Percentiles rank a stretch among this genome's conserved stretches.
phyloP scores from a whole-genome alignment of 345 rosid species.

The Cardamine chenopodiifolia region DNA sequence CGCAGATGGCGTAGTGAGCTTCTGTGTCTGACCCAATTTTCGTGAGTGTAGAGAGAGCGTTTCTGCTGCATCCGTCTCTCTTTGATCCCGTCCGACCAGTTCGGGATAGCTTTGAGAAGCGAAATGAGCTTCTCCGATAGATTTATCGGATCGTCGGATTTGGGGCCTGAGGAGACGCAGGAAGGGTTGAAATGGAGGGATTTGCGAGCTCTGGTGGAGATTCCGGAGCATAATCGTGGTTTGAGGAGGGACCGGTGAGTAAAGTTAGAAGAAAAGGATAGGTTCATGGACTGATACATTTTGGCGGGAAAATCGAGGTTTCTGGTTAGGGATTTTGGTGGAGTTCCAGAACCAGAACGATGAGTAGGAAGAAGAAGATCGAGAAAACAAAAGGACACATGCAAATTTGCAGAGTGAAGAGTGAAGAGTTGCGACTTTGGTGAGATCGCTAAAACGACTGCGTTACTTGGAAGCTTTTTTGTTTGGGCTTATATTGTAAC shows the following conservation, averaged over 20 bases:
- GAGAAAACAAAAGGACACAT: not conserved
- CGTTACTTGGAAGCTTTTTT: not conserved
- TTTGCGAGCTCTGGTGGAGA: conserved; percentile 45
- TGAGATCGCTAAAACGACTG: not conserved
- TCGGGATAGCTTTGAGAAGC: conserved; percentile 68
- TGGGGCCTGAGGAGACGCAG: conserved; percentile 41
- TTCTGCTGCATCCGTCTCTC: conserved; percentile 81
- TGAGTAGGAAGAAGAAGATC: conserved; percentile 19
- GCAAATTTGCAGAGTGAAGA: conserved; percentile 28
- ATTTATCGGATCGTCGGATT: conserved; percentile 19
- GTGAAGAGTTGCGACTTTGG: no score
- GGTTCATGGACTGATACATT: conserved; percentile 54
- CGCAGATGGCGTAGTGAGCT: conserved; percentile 88
- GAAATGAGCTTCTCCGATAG: conserved; percentile 49
- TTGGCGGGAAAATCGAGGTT: conserved; percentile 40
- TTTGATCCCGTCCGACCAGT: conserved; percentile 81
- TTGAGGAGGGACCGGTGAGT: conserved; percentile 41
- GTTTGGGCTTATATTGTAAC: not conserved
- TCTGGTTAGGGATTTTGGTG: conserved; percentile 43
- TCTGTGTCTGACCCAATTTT: conserved; percentile 81
- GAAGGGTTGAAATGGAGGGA: conserved; percentile 33
- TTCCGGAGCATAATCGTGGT: conserved; percentile 23
- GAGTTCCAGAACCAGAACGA: conserved; percentile 22
- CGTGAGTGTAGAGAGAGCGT: conserved; percentile 77
- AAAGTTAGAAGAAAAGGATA: conserved; percentile 47